Conservation (phyloP, 2,329 filamentous ascomycete genomes). For the Colletotrichum tamarilloi region DNA sequence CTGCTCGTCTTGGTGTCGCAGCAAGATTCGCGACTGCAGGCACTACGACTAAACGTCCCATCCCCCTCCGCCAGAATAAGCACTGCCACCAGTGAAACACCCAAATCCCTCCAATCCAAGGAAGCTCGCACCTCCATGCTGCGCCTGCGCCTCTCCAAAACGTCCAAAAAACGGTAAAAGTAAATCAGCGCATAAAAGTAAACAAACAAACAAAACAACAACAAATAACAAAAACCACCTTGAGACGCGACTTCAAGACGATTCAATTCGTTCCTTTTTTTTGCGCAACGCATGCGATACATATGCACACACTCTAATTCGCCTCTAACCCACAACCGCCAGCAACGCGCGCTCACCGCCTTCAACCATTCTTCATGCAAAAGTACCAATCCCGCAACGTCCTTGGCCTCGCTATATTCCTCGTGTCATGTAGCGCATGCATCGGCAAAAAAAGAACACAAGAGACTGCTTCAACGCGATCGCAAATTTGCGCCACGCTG, state of each 20-base stretch:
- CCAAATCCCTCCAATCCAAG: conserved; percentile 1
- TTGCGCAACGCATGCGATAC: neutral
- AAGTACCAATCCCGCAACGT: conserved; percentile 26
- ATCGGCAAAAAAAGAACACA: neutral
- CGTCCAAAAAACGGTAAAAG: neutral
- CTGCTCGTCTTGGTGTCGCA: neutral
- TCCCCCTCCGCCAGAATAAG: neutral
- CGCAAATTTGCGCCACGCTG: neutral
- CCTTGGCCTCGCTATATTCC: conserved; percentile 12
- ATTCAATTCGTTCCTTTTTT: too few relatives aligned
- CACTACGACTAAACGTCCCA: neutral
- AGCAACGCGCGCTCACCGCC: conserved; percentile 19
- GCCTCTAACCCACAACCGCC: neutral
- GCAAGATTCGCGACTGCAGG: conserved; percentile 7
- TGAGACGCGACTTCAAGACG: neutral
- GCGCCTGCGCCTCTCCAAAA: neutral
- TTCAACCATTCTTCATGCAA: conserved; percentile 1
- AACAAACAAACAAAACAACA: conserved; percentile 11
- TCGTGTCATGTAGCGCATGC: neutral
- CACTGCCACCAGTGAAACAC: neutral
- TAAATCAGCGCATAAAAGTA: neutral
- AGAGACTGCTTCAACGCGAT: neutral
- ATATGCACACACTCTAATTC: neutral
- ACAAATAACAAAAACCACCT: neutral
- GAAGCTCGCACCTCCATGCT: neutral